Percentiles rank a stretch among this genome's conserved stretches.
Conservation (phyloP, 2,329 filamentous ascomycete species). For the Trichophyton rubrum region DNA sequence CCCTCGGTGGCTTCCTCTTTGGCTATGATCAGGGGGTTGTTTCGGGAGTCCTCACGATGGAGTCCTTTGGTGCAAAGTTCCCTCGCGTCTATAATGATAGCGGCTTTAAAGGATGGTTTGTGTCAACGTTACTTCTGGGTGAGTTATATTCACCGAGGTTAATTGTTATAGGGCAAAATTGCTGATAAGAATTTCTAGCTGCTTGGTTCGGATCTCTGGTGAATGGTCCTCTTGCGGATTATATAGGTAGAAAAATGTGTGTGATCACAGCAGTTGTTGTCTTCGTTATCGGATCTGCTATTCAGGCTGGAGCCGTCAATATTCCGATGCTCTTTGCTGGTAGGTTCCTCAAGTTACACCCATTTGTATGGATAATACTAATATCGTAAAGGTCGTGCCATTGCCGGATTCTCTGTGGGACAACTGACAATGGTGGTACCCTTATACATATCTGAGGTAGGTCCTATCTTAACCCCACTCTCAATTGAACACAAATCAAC, state of each 20-base stretch:
- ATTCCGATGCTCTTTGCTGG: constrained; percentile 35
- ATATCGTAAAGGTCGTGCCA: constrained; percentile 25
- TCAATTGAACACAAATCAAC: not conserved
- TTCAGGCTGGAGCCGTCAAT: constrained; percentile 34
- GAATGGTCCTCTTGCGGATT: constrained; percentile 39
- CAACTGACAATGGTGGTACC: constrained; percentile 38
- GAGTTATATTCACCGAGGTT: constrained; percentile 7
- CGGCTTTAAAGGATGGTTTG: constrained; percentile 42
- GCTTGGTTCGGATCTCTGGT: constrained; percentile 40
- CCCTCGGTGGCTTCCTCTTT: constrained; percentile 35
- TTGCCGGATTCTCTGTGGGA: constrained; percentile 36
- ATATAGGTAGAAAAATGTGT: constrained; percentile 40
- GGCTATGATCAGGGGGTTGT: constrained; percentile 42
- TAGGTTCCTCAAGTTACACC: not conserved
- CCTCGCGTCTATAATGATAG: constrained; percentile 34
- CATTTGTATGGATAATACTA: not conserved
- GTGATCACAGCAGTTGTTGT: constrained; percentile 41
- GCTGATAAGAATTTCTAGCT: constrained; percentile 17
- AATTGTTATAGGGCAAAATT: not conserved
- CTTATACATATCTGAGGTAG: constrained; percentile 42
- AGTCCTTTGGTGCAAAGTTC: constrained; percentile 31
- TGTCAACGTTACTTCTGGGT: constrained; percentile 38
- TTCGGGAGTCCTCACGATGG: constrained; percentile 37
- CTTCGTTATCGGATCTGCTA: constrained; percentile 40
- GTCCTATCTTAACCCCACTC: constrained; percentile 8